A percentile compares a stretch with the other conserved stretches of the same genome.
Evolutionary conservation across 306 rosid genomes (phyloP).

Genomic region (Cicer judaicum): DNA sequence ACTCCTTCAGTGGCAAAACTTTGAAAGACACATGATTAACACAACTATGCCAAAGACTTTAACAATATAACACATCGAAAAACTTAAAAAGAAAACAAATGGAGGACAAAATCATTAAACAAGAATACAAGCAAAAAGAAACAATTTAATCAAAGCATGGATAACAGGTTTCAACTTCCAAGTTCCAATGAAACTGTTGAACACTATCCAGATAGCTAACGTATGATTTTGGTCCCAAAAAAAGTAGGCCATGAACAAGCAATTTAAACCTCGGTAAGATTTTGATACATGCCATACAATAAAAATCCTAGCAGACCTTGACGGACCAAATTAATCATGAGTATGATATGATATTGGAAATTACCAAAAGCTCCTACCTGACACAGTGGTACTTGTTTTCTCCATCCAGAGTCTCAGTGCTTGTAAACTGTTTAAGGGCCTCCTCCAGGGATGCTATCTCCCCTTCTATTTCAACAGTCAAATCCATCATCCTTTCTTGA

Average conservation of each 20-base stretch:
- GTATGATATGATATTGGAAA: conserved; percentile 7
- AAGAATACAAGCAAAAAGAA: not conserved
- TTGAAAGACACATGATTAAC: not conserved
- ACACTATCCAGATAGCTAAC: not conserved
- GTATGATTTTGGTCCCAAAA: not conserved
- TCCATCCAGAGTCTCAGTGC: conserved; percentile 84
- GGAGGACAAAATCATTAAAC: not conserved
- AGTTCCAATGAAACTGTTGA: conserved; percentile 3
- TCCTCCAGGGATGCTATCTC: conserved; percentile 82
- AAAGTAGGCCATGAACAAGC: conserved; percentile 1
- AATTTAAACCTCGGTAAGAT: not conserved
- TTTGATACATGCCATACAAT: not conserved
- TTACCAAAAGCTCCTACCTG: conserved; percentile 56
- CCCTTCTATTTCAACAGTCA: conserved; percentile 90
- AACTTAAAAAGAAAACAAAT: not conserved
- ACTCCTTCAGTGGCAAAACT: not conserved
- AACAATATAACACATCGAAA: conserved; percentile 3
- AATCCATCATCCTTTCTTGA: conserved; percentile 93
- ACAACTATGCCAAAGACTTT: not conserved
- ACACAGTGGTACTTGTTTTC: conserved; percentile 85
- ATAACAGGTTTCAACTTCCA: not conserved
- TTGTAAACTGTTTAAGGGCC: conserved; percentile 74
- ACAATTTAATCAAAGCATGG: not conserved
- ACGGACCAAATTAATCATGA: conserved; percentile 11
- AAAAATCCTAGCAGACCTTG: not conserved